Base-by-base conservation (phyloP, 192 early-diverging fungal species). In the Linnemannia zychae region DNA sequence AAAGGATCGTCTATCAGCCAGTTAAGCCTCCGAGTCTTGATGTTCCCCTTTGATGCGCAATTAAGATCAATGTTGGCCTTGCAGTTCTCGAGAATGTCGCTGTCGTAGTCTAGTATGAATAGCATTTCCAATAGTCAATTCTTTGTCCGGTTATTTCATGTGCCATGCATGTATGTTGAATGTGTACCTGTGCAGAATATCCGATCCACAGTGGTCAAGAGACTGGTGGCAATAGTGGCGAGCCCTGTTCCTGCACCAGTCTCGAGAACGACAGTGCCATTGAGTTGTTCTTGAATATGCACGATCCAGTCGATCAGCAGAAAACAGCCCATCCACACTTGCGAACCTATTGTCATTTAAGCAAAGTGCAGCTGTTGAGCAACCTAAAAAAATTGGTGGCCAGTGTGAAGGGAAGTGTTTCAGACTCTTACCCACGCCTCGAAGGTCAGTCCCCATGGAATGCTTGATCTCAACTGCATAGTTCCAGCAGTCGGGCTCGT, bases 311-410 rank as follows among this genome's bases (percentile, higher is more conserved):
- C 83, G 9, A 76, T 49, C 57, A 85, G 13, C 6, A 85, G 50
- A 50, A 85, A 85, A 40, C 83, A 66, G 2, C 83, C 83, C 83
- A 85, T 79, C 83, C 83, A 85, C 5, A 85, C 83, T 31, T 85
- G 83, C 6, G 77, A 71, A 2, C 81, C 81, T 84, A 50, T 44
- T 44, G 11, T 24, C 22, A 57, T 13, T 20, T 16, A 13, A 71
- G 22, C 20, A 79, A 33, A 1, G n/a, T 4, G 9, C 24, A 7
- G 7, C 9, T 20, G 12, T 37, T 17, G 7, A 34, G n/a, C n/a
- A 34, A 50, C 24, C n/a, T 36, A 57, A 15, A 31, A 40, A 63
- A 28, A n/a, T 33, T 38, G 53, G 49, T 24, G 67, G 33, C 22
- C 38, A 77, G 24, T 46, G 16, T 20, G 47, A 65, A 46, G 38